A percentile compares a stretch with the other conserved stretches of the same genome.
These are phyloP conservation scores for Aspergillus puulaauensis DNA, from an alignment of 2,329 filamentous ascomycete species.

Conservation along the genomic window DNA sequence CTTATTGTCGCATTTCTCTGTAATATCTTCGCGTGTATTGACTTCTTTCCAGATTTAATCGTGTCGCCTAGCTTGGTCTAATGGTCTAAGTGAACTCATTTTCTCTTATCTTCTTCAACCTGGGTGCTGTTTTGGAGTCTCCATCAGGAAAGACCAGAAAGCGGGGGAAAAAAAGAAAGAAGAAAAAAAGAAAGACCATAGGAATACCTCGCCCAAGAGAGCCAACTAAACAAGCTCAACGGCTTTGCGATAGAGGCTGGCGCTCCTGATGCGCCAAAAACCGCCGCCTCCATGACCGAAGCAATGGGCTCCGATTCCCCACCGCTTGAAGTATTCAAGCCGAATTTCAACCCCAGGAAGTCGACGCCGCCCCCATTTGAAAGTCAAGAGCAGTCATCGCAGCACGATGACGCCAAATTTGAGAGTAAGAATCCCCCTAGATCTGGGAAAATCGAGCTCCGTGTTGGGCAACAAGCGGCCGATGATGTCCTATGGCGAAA, in stretches of 20 bases:
- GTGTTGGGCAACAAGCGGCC: slow-evolving; percentile 48
- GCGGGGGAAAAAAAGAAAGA: slow-evolving; percentile 2
- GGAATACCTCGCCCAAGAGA: neutral
- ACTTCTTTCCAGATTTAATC: neutral
- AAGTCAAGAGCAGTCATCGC: slow-evolving; percentile 16
- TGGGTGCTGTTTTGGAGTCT: slow-evolving; percentile 7
- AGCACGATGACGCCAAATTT: slow-evolving; percentile 22
- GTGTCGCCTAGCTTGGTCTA: neutral
- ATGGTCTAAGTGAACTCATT: slow-evolving; percentile 6
- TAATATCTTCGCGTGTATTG: neutral
- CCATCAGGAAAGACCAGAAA: neutral
- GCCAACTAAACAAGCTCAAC: slow-evolving; percentile 1
- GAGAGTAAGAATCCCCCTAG: slow-evolving; percentile 19
- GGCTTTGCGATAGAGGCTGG: slow-evolving; percentile 9
- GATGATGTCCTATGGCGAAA: slow-evolving; percentile 53
- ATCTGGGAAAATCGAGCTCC: slow-evolving; percentile 22
- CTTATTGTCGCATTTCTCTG: neutral
- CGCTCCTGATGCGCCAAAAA: slow-evolving; percentile 30
- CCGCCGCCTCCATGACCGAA: slow-evolving; percentile 36
- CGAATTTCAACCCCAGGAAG: slow-evolving; percentile 32
- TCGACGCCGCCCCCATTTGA: slow-evolving; percentile 36
- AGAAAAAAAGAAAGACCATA: slow-evolving; percentile 6
- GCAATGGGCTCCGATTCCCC: slow-evolving; percentile 41
- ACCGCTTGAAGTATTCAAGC: slow-evolving; percentile 29
- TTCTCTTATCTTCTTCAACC: neutral